Evolutionary conservation across 2,329 filamentous ascomycete species (phyloP).

Genomic region (Verticillium isaacii): DNA sequence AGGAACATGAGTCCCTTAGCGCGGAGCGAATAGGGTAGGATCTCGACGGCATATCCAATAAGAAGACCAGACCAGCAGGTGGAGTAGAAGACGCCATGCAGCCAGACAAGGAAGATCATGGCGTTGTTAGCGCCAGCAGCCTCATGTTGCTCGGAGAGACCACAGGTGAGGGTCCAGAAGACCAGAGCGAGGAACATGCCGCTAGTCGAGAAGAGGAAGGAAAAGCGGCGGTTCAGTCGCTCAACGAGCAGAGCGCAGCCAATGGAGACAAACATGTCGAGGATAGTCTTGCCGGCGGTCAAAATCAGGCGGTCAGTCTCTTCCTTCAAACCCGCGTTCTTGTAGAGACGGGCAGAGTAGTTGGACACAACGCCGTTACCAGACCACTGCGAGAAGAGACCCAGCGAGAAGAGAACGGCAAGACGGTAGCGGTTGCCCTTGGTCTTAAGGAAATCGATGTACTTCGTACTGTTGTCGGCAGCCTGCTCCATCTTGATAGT

Average conservation of each 20-base stretch:
- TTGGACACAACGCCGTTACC: slow-evolving; percentile 64
- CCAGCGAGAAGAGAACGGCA: slow-evolving; percentile 55
- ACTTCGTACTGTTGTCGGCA: slow-evolving; percentile 42
- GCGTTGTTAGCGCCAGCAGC: slow-evolving; percentile 42
- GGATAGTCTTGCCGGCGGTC: slow-evolving; percentile 51
- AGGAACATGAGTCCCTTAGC: slow-evolving; percentile 58
- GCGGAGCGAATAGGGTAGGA: slow-evolving; percentile 53
- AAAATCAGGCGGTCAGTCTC: slow-evolving; percentile 51
- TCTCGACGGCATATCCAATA: slow-evolving; percentile 52
- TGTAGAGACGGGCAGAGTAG: slow-evolving; percentile 59
- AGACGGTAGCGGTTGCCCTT: slow-evolving; percentile 60
- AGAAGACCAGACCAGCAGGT: slow-evolving; percentile 54
- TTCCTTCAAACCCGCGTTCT: slow-evolving; percentile 53
- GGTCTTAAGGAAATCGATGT: slow-evolving; percentile 57
- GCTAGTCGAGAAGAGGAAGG: slow-evolving; percentile 44
- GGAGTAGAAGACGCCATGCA: slow-evolving; percentile 54
- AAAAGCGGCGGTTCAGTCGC: slow-evolving; percentile 43
- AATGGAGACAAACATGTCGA: slow-evolving; percentile 53
- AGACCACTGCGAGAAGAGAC: slow-evolving; percentile 63
- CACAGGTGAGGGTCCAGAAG: slow-evolving; percentile 47
- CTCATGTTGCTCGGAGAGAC: slow-evolving; percentile 41
- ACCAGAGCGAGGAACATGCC: slow-evolving; percentile 43
- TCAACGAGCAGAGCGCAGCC: slow-evolving; percentile 45
- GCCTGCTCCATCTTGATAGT: slow-evolving; percentile 39
- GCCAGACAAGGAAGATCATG: slow-evolving; percentile 54